These are phyloP conservation scores for Talaromyces amestolkiae DNA, from an alignment of 2,329 filamentous ascomycete genomes.

Conservation along the genomic window DNA sequence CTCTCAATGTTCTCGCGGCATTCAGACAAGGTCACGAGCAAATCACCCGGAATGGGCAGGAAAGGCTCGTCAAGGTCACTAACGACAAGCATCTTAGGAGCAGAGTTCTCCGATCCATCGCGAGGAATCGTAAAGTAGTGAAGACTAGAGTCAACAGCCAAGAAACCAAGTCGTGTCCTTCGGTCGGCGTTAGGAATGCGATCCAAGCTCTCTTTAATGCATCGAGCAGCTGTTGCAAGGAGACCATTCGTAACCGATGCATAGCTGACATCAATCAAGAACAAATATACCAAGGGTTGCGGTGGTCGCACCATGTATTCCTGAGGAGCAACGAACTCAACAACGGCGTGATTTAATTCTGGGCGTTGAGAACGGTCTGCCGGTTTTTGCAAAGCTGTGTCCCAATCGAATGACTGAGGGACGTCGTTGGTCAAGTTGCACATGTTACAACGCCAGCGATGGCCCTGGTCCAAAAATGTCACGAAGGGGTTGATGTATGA, in stretches of 20 bases:
- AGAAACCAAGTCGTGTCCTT: constrained; percentile 86
- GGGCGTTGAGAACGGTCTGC: constrained; percentile 89
- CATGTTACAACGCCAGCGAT: constrained; percentile 99
- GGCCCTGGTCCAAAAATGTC: constrained; percentile 92
- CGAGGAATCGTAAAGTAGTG: constrained; percentile 96
- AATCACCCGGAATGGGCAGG: constrained; percentile 85
- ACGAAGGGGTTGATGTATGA: constrained; percentile 98
- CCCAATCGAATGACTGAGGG: constrained; percentile 99
- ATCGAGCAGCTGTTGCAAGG: constrained; percentile 85
- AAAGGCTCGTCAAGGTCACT: constrained; percentile 96
- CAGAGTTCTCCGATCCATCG: constrained; percentile 77
- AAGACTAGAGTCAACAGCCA: constrained; percentile 89
- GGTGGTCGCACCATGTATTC: constrained; percentile 99
- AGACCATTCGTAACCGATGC: constrained; percentile 85
- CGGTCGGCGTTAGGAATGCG: constrained; percentile 97
- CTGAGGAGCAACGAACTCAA: constrained; percentile 95
- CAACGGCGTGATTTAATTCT: constrained; percentile 93
- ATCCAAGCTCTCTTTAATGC: constrained; percentile 91
- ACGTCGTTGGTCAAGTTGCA: constrained; percentile 98
- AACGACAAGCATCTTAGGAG: constrained; percentile 88
- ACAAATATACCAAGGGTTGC: constrained; percentile 91
- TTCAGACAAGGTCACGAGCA: constrained; percentile 84
- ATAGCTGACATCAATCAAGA: constrained; percentile 92
- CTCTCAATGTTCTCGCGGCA: constrained; percentile 86
- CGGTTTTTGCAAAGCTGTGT: constrained; percentile 83